A percentile compares a stretch with the other conserved stretches of the same genome.
phyloP scores from a whole-genome alignment of 371 early-diverging fungal species.

The Funneliformis caledonium region DNA sequence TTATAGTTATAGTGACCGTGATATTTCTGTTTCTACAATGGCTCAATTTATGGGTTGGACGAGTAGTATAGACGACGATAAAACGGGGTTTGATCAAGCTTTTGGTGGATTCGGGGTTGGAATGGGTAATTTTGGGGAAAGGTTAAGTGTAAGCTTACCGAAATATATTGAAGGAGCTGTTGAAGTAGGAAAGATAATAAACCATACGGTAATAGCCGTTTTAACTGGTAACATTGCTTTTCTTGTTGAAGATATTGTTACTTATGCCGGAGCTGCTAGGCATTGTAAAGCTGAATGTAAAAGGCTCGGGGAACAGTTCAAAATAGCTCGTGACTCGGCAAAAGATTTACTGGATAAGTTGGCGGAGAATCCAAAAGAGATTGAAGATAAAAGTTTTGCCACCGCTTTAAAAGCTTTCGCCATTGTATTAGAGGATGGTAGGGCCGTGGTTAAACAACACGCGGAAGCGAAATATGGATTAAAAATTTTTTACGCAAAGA shows the following conservation, averaged over 20 bases:
- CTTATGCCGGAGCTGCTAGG: slow-evolving; percentile 27
- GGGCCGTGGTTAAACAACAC: slow-evolving; percentile 36
- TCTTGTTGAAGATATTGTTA: slow-evolving; percentile 34
- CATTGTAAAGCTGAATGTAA: slow-evolving; percentile 40
- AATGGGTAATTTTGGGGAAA: neutral
- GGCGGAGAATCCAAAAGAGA: slow-evolving; percentile 27
- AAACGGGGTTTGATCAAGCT: neutral
- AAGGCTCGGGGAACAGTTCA: slow-evolving; percentile 36
- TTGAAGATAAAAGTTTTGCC: slow-evolving; percentile 34
- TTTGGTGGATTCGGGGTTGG: neutral
- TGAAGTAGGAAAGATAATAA: slow-evolving; percentile 29
- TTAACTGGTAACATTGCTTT: slow-evolving; percentile 36
- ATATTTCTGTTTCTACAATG: neutral
- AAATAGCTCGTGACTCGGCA: slow-evolving; percentile 29
- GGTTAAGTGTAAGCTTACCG: slow-evolving; percentile 7
- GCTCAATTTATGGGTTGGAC: neutral
- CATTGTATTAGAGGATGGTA: slow-evolving; percentile 36
- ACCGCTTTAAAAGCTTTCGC: slow-evolving; percentile 38
- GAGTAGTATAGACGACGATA: neutral
- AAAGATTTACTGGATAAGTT: slow-evolving; percentile 34
- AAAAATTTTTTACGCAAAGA: slow-evolving; percentile 36
- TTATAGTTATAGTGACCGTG: neutral
- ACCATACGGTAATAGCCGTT: slow-evolving; percentile 33
- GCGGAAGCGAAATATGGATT: slow-evolving; percentile 36
- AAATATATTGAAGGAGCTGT: slow-evolving; percentile 35